These are phyloP conservation scores for Schizochytrium sp. DNA, from an alignment of 108 stramenopile species.

Conservation along the genomic window DNA sequence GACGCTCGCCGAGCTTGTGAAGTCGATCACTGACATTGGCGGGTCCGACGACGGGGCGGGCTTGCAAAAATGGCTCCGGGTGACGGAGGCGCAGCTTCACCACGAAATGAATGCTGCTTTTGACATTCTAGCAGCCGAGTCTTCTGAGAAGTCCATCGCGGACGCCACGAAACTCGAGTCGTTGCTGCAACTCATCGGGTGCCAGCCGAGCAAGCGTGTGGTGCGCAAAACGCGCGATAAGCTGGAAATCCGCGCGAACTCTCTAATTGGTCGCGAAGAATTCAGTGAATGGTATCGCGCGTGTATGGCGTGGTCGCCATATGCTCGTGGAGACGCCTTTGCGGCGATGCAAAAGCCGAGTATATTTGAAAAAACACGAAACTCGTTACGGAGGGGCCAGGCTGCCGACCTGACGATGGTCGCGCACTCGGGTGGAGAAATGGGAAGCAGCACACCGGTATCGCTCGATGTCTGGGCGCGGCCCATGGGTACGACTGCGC, in stretches of 20 bases:
- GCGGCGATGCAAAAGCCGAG: not conserved
- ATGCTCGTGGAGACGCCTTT: not conserved
- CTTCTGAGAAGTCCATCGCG: not conserved
- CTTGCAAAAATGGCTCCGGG: not conserved
- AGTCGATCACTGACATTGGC: not conserved
- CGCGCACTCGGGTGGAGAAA: too few relatives aligned
- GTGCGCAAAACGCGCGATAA: slow-evolving; percentile 4
- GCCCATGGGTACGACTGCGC: not conserved
- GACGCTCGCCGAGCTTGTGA: not conserved
- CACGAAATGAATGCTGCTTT: not conserved
- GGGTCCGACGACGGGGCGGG: not conserved
- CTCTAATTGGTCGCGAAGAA: not conserved
- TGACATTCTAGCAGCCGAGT: not conserved
- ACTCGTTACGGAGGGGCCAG: not conserved
- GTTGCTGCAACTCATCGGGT: not conserved
- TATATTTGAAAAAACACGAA: not conserved
- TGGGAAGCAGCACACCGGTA: too few relatives aligned
- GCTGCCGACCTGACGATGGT: not conserved
- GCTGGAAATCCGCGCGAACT: not conserved
- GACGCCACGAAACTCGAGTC: not conserved
- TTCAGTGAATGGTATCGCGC: not conserved
- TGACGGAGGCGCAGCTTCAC: not conserved
- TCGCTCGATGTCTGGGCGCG: not conserved
- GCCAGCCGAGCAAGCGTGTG: not conserved
- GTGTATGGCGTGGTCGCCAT: not conserved